Percentiles rank a stretch among this genome's conserved stretches.
phyloP scores from a whole-genome alignment of 495 filamentous ascomycete genomes.

The Penicillium manginii region DNA sequence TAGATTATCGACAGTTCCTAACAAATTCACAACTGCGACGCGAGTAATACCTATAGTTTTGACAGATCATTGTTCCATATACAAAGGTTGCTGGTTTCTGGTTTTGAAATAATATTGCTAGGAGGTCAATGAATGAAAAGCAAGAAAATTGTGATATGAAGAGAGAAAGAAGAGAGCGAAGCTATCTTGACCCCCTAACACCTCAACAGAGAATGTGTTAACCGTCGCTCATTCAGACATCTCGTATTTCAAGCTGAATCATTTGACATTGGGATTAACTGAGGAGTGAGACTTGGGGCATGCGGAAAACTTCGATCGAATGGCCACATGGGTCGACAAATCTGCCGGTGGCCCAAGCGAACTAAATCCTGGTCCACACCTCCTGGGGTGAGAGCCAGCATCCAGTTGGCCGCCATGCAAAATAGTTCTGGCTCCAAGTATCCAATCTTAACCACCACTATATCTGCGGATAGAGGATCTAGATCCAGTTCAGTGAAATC shows the following conservation, averaged over 20 bases:
- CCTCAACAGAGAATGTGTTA: too few species aligned
- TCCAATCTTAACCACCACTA: conserved; percentile 64
- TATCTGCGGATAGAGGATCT: conserved; percentile 47
- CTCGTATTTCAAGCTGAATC: conserved; percentile 18
- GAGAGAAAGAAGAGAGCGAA: too few species aligned
- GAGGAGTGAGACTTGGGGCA: conserved; percentile 42
- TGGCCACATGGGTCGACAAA: conserved; percentile 59
- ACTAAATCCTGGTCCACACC: conserved; percentile 59
- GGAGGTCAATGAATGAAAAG: too few species aligned
- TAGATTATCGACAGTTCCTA: too few species aligned
- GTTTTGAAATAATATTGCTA: too few species aligned
- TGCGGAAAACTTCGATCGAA: conserved; percentile 48
- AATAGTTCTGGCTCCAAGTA: conserved; percentile 62
- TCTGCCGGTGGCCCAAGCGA: conserved; percentile 52
- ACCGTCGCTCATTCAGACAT: neutral
- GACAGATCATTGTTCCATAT: too few species aligned
- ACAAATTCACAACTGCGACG: too few species aligned
- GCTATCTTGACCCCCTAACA: too few species aligned
- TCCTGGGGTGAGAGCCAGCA: conserved; percentile 57
- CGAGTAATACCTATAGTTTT: too few species aligned
- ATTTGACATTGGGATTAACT: conserved; percentile 49
- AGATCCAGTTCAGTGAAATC: conserved; percentile 58
- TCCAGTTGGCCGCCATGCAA: conserved; percentile 59
- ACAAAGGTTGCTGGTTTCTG: too few species aligned
- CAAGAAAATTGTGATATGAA: too few species aligned